These are phyloP conservation scores for Tetratostichococcus sp. DNA, from an alignment of 139 green algal species.

Conservation along the genomic window DNA sequence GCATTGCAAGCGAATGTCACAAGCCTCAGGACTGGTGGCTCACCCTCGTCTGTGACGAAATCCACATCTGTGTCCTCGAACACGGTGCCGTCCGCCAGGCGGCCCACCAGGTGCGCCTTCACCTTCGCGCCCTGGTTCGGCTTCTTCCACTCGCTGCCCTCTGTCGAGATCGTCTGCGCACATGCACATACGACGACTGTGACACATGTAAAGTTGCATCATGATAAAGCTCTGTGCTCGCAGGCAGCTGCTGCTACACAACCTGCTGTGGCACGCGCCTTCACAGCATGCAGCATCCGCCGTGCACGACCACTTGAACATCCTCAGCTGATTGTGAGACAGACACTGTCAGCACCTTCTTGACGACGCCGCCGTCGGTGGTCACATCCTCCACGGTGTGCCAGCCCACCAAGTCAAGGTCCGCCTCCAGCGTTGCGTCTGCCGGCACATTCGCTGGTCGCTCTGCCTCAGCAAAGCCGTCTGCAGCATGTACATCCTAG, in stretches of 20 bases:
- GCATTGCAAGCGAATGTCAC: too few species aligned
- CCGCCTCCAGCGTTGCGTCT: constrained; percentile 57
- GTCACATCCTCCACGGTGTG: constrained; percentile 52
- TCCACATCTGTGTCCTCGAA: constrained; percentile 65
- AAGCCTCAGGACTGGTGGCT: neutral
- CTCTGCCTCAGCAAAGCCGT: constrained; percentile 63
- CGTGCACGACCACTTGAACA: too few species aligned
- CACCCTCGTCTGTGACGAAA: constrained; percentile 66
- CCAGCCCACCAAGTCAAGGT: constrained; percentile 71
- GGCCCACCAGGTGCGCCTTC: constrained; percentile 20
- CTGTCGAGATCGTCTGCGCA: neutral
- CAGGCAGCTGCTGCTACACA: too few species aligned
- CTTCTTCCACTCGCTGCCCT: constrained; percentile 62
- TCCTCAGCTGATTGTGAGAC: too few species aligned
- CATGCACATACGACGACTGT: neutral
- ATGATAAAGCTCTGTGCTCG: too few species aligned
- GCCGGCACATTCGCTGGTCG: constrained; percentile 42
- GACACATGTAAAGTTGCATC: too few species aligned
- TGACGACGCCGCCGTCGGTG: constrained; percentile 58
- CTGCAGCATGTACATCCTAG: constrained; percentile 15
- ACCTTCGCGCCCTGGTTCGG: constrained; percentile 70
- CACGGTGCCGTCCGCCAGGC: constrained; percentile 56
- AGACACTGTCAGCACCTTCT: constrained; percentile 67
- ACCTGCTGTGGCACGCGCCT: too few species aligned
- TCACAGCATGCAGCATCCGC: too few species aligned